Evolutionary conservation across 2,329 filamentous ascomycete species (phyloP).

Genomic region (Thelonectria blattea): DNA sequence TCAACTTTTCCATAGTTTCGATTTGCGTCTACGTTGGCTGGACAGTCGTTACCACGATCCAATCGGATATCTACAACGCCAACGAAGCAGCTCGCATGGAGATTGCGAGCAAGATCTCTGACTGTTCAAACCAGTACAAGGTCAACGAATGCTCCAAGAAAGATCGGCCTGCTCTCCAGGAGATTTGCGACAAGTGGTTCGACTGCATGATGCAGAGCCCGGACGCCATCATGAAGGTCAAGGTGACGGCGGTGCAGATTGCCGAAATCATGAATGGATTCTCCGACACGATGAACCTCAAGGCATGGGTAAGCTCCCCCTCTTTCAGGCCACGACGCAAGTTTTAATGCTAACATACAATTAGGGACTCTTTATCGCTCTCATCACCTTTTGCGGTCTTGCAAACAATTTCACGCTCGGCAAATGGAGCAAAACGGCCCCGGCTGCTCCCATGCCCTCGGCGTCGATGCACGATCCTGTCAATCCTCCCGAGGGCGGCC

Average conservation of each 20-base stretch:
- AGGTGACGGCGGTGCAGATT: constrained; percentile 84
- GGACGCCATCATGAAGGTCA: constrained; percentile 76
- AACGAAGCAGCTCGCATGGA: constrained; percentile 71
- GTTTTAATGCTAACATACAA: constrained; percentile 19
- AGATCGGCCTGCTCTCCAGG: constrained; percentile 74
- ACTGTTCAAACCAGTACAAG: constrained; percentile 75
- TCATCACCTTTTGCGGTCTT: constrained; percentile 55
- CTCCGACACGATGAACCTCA: constrained; percentile 87
- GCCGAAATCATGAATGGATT: constrained; percentile 95
- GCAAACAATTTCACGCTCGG: constrained; percentile 58
- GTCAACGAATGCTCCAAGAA: constrained; percentile 75
- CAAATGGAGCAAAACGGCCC: constrained; percentile 39
- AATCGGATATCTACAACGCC: constrained; percentile 75
- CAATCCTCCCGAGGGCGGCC: constrained; percentile 41
- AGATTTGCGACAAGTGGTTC: constrained; percentile 80
- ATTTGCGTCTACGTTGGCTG: constrained; percentile 70
- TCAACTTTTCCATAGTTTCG: constrained; percentile 68
- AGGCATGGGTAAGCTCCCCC: constrained; percentile 61
- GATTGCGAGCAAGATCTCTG: constrained; percentile 74
- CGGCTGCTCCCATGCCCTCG: constrained; percentile 37
- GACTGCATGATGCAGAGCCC: constrained; percentile 88
- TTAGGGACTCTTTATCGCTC: constrained; percentile 58
- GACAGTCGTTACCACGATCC: constrained; percentile 71
- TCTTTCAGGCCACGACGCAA: background rate
- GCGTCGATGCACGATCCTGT: constrained; percentile 30